These are phyloP conservation scores for Secale cereale DNA, from an alignment of 176 grass and related monocot species.

Conservation along the genomic window DNA sequence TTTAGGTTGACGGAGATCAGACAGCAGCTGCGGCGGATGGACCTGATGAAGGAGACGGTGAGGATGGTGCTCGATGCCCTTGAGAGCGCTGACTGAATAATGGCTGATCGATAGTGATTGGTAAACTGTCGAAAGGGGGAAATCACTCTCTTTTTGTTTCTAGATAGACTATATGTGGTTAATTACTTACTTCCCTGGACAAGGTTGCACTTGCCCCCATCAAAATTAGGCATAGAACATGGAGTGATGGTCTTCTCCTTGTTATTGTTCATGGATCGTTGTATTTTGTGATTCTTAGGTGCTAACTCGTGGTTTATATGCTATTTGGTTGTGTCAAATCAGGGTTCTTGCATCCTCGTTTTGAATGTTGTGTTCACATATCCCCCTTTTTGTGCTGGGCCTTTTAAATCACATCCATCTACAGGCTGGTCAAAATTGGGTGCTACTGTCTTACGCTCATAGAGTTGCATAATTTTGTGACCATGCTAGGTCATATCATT, in stretches of 20 bases:
- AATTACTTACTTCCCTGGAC: conserved; percentile 36
- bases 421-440: background rate
- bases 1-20: conserved; percentile 49
- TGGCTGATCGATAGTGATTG: conserved; percentile 29
- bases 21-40: conserved; percentile 54
- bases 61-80: conserved; percentile 60
- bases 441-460: background rate
- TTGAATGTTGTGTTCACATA: background rate
- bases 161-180: conserved; percentile 42
- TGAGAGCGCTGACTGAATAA: conserved; percentile 28
- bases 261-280: conserved; percentile 16
- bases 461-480: conserved; percentile 7
- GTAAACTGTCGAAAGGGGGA: conserved; percentile 2
- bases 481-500: background rate
- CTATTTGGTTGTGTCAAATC: conserved; percentile 31
- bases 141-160: conserved; percentile 31
- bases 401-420: background rate
- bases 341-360: conserved; percentile 1
- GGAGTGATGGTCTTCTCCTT: conserved; percentile 28
- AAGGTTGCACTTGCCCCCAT: conserved; percentile 34
- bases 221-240: conserved; percentile 31
- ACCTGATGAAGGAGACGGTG: conserved; percentile 71
- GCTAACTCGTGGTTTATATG: conserved; percentile 50
- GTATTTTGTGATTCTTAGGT: conserved; percentile 32
- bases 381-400: background rate